A percentile compares a stretch with the other conserved stretches of the same genome.
Conservation (phyloP, 768 basidiomycete genomes). For the Boletus tylopilopsis region DNA sequence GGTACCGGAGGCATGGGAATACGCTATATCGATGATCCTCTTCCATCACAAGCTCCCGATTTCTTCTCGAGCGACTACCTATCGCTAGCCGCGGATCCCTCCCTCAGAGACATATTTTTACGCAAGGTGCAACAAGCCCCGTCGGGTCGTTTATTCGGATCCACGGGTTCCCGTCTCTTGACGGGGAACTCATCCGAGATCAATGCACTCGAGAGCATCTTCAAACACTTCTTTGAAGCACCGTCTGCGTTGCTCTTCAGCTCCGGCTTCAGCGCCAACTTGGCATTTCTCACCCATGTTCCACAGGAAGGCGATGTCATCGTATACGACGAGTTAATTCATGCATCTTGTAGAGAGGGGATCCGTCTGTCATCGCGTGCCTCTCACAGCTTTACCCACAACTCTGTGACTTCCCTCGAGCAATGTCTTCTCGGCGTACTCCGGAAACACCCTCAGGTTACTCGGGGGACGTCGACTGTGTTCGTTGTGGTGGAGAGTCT, state of each 20-base stretch:
- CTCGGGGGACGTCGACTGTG: constrained; percentile 29
- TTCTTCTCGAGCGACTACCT: constrained; percentile 53
- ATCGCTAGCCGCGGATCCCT: constrained; percentile 36
- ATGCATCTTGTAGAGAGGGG: constrained; percentile 51
- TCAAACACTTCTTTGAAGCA: constrained; percentile 19
- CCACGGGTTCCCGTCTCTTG: constrained; percentile 48
- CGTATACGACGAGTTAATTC: constrained; percentile 50
- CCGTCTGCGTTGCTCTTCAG: constrained; percentile 47
- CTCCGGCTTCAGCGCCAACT: constrained; percentile 55
- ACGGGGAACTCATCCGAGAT: constrained; percentile 33
- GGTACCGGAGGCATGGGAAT: constrained; percentile 1
- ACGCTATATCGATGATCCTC: constrained; percentile 13
- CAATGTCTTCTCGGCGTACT: constrained; percentile 26
- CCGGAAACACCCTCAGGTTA: constrained; percentile 21
- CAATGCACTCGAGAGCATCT: constrained; percentile 11
- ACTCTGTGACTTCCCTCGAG: constrained; percentile 35
- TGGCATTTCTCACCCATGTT: constrained; percentile 45
- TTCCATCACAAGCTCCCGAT: constrained; percentile 27
- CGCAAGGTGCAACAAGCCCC: constrained; percentile 23
- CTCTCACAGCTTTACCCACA: constrained; percentile 42
- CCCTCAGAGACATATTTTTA: constrained; percentile 33
- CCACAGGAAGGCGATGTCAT: constrained; percentile 45
- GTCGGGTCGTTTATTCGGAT: constrained; percentile 35
- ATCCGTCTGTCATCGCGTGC: constrained; percentile 36
- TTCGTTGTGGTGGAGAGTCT: constrained; percentile 52